phyloP scores from a whole-genome alignment of 2,329 filamentous ascomycete species.

The Xylaria sp. region DNA sequence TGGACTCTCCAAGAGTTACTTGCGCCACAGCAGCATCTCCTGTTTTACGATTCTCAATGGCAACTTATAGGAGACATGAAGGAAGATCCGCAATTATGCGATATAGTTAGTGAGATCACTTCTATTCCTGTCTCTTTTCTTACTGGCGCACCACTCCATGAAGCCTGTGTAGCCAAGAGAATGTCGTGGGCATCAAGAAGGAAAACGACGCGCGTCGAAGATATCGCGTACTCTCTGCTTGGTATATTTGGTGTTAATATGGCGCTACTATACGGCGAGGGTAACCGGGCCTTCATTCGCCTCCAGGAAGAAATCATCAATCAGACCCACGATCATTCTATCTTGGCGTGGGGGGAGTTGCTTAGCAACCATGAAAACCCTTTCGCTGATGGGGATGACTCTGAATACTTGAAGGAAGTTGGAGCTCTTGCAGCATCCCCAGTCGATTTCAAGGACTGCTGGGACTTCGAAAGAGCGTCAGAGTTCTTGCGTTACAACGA shows the following conservation, averaged over 20 bases:
- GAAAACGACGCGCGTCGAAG: background rate
- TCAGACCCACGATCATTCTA: background rate
- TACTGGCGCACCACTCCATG: background rate
- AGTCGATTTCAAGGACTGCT: background rate
- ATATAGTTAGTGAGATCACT: background rate
- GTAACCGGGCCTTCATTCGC: background rate
- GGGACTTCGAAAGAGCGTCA: background rate
- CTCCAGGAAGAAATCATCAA: constrained; percentile 5
- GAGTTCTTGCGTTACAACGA: background rate
- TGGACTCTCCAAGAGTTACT: constrained; percentile 1
- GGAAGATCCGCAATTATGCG: background rate
- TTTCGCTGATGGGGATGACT: background rate
- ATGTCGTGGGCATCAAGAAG: background rate
- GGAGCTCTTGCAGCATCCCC: background rate
- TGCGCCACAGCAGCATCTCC: background rate
- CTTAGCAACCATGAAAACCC: background rate
- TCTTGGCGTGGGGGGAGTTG: background rate
- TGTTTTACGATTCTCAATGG: background rate
- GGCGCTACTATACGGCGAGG: constrained; percentile 3
- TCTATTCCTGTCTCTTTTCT: background rate
- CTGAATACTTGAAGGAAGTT: background rate
- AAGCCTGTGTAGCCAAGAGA: background rate
- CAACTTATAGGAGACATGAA: background rate
- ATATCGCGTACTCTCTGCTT: background rate
- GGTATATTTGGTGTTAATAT: background rate